Evolutionary conservation across 2,329 filamentous ascomycete genomes (phyloP).

Genomic region (Xenoacremonium recifei): DNA sequence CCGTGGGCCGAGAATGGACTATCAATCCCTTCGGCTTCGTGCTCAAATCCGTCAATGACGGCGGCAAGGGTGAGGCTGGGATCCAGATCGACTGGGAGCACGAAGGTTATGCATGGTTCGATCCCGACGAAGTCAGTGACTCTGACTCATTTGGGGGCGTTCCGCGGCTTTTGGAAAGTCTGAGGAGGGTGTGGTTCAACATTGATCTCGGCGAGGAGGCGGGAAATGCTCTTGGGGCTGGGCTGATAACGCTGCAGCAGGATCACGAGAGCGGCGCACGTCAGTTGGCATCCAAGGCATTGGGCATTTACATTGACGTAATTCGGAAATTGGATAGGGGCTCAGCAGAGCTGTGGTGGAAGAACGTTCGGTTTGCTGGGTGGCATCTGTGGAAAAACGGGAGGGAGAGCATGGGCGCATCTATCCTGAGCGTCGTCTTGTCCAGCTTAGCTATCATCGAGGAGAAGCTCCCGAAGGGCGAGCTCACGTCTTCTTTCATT

Average conservation of each 20-base stretch:
- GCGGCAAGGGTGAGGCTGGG: conserved; percentile 36
- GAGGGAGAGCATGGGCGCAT: conserved; percentile 64
- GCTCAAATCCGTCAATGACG: conserved; percentile 35
- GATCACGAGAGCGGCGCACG: conserved; percentile 61
- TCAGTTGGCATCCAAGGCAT: conserved; percentile 53
- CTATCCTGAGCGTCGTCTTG: conserved; percentile 52
- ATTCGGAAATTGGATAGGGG: conserved; percentile 31
- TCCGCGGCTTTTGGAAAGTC: conserved; percentile 55
- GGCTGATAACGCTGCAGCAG: conserved; percentile 47
- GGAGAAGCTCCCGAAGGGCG: conserved; percentile 19
- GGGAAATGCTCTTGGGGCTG: conserved; percentile 42
- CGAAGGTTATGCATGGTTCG: conserved; percentile 55
- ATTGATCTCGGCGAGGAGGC: conserved; percentile 46
- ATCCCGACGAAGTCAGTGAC: conserved; percentile 48
- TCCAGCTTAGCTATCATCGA: conserved; percentile 42
- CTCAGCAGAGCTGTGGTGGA: conserved; percentile 49
- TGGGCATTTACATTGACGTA: conserved; percentile 49
- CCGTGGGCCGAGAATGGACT: conserved; percentile 57
- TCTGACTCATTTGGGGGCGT: conserved; percentile 50
- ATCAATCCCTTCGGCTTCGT: conserved; percentile 62
- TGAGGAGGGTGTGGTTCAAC: conserved; percentile 60
- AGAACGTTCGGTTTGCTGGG: conserved; percentile 49
- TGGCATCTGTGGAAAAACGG: conserved; percentile 67
- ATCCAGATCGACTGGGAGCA: conserved; percentile 64
- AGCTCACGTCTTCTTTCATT: conserved; percentile 7